A percentile compares a stretch with the other conserved stretches of the same genome.
Conservation (phyloP, 75 land plant species). For the Sequoia sempervirens region DNA sequence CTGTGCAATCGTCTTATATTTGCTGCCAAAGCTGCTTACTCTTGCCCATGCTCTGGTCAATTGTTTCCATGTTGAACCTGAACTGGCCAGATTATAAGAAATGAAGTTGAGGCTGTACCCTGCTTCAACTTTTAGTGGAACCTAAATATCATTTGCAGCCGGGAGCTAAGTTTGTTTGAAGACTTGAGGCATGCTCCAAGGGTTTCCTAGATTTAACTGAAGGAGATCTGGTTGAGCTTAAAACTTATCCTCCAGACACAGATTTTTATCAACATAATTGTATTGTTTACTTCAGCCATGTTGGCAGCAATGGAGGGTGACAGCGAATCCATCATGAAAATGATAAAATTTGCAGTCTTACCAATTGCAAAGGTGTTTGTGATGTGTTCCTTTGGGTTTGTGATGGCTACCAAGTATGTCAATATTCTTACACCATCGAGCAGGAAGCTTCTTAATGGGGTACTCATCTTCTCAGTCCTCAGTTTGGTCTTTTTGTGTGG, state of each 20-base stretch:
- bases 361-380: constrained; percentile 89
- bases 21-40: not conserved
- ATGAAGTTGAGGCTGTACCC: not conserved
- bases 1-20: not conserved
- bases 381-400: constrained; percentile 77
- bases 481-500: not conserved
- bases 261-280: not conserved
- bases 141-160: not conserved
- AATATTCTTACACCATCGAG: constrained; percentile 72
- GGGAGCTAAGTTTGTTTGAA: not conserved
- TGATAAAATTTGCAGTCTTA: constrained; percentile 72
- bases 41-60: not conserved
- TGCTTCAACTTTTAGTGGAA: not conserved
- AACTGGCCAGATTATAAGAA: not conserved
- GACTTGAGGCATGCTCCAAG: not conserved
- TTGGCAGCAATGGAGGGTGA: constrained; percentile 15
- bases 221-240: not conserved
- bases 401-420: constrained; percentile 75
- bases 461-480: constrained; percentile 14
- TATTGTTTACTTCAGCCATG: not conserved
- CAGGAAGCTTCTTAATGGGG: constrained; percentile 81
- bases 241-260: not conserved
- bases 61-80: not conserved
- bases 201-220: not conserved
- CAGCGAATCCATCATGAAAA: constrained; percentile 41